These are phyloP conservation scores for Hypoxylon sp. DNA, from an alignment of 2,329 filamentous ascomycete species.

Conservation along the genomic window DNA sequence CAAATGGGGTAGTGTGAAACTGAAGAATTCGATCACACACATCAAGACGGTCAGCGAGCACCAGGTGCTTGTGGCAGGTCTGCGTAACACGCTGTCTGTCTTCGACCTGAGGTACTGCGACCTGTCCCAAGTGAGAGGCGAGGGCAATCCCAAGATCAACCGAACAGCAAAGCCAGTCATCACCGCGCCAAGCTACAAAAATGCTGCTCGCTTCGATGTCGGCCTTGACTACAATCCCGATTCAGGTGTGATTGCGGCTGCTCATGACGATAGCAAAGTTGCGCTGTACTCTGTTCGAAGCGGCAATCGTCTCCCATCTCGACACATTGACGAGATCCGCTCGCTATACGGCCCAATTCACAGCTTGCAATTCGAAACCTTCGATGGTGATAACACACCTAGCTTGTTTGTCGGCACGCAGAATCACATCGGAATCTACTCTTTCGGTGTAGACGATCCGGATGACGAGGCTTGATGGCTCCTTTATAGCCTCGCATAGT, in stretches of 20 bases:
- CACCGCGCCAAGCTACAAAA: slow-evolving; percentile 65
- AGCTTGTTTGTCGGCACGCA: slow-evolving; percentile 65
- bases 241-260: slow-evolving; percentile 68
- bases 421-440: slow-evolving; percentile 59
- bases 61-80: slow-evolving; percentile 68
- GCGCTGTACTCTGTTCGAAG: slow-evolving; percentile 65
- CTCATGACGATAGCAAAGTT: slow-evolving; percentile 65
- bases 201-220: slow-evolving; percentile 63
- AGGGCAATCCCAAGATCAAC: slow-evolving; percentile 29
- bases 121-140: no score
- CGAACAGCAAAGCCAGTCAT: slow-evolving; percentile 59
- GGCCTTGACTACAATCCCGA: slow-evolving; percentile 67
- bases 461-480: slow-evolving; percentile 56
- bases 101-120: slow-evolving; percentile 68
- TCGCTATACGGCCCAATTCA: slow-evolving; percentile 55
- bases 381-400: slow-evolving; percentile 61
- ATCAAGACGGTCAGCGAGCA: slow-evolving; percentile 64
- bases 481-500: neutral
- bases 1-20: slow-evolving; percentile 48
- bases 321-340: slow-evolving; percentile 40
- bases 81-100: slow-evolving; percentile 64
- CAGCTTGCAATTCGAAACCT: slow-evolving; percentile 62
- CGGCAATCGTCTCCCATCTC: slow-evolving; percentile 58
- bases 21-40: slow-evolving; percentile 63
- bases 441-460: slow-evolving; percentile 56